Conservation (phyloP, 2,329 filamentous ascomycete species). For the Byssoonygena ceratinophila region DNA sequence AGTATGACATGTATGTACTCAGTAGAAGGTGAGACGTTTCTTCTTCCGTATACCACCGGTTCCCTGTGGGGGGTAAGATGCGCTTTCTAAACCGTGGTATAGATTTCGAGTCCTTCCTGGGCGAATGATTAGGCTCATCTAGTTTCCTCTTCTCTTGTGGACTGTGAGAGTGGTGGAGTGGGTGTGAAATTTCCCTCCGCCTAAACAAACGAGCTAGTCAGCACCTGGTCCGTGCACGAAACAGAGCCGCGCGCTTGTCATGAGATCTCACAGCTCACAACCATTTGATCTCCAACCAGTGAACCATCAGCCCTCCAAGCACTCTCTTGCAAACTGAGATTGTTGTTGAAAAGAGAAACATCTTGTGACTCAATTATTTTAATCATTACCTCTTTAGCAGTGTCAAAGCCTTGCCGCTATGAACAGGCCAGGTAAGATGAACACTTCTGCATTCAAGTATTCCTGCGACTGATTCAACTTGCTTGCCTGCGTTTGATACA, state of each 20-base stretch:
- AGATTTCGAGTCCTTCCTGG: too few species aligned
- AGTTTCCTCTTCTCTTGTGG: background rate
- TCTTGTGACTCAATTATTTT: too few species aligned
- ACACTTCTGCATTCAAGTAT: background rate
- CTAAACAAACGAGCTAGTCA: too few species aligned
- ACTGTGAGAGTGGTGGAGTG: background rate
- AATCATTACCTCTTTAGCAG: background rate
- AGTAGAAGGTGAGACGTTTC: too few species aligned
- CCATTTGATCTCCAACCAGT: background rate
- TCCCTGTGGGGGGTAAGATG: too few species aligned
- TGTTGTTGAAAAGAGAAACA: background rate
- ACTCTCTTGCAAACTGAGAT: background rate
- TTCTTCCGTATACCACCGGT: too few species aligned
- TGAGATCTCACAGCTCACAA: conserved; percentile 1
- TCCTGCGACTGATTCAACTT: background rate
- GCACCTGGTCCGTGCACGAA: conserved; percentile 10
- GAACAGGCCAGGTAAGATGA: conserved; percentile 15
- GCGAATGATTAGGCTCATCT: too few species aligned
- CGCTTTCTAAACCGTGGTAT: too few species aligned
- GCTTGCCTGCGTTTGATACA: too few species aligned
- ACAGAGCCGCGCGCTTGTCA: conserved; percentile 10
- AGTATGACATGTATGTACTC: too few species aligned
- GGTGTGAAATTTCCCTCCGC: background rate
- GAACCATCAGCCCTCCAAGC: background rate
- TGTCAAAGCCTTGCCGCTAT: background rate